Base-by-base conservation (phyloP, 2,329 filamentous ascomycete species). In the Microascus cirrosus region DNA sequence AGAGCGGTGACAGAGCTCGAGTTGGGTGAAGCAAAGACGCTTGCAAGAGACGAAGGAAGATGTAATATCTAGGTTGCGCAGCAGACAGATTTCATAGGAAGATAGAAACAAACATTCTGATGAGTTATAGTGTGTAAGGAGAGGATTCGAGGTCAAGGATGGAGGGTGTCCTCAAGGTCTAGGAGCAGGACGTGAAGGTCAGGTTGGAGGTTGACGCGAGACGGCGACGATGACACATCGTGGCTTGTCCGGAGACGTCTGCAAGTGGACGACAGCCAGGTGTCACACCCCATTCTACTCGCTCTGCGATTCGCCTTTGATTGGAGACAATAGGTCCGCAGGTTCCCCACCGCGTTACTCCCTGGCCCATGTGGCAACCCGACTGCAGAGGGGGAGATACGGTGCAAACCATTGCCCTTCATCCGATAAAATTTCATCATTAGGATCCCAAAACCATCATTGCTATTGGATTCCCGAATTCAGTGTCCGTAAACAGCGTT, bases 1-100 rank as follows among this genome's bases (percentile, higher is more conserved):
- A 48, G 35, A 54, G 56, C 56, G 34, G 56, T 48, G 56, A 58
- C 36, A 35, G 35, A 13, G 45, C 12, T n/a, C 51, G 24, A 42
- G 55, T 50, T 35, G 42, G 42, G n/a, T 51, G 55, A 50, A 11
- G 45, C 45, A 50, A 24, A 8, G 45, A n/a, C 13, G 39, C n/a
- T n/a, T 45, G 15, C 4, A 45, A 18, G 7, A 50, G n/a, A 20
- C 6, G 8, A 36, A 55, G 24, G 35, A 8, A 36, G 24, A 56
- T 51, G 28, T 28, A n/a, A 48, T 32, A 35, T 32, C 22, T 54
- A 24, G 45, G 42, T 13, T 39, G 39, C 13, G 28, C 25, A n/a
- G 39, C 35, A 34, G 39, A 32, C 50, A 32, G 25, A 13, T 48
- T 22, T 13, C 22, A 50, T 50, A 50, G 45, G 22, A 24, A 4